A percentile compares a stretch with the other conserved stretches of the same genome.
These are phyloP conservation scores for Suhomyces kilbournensis DNA, from an alignment of 805 yeast species.

Conservation along the genomic window DNA sequence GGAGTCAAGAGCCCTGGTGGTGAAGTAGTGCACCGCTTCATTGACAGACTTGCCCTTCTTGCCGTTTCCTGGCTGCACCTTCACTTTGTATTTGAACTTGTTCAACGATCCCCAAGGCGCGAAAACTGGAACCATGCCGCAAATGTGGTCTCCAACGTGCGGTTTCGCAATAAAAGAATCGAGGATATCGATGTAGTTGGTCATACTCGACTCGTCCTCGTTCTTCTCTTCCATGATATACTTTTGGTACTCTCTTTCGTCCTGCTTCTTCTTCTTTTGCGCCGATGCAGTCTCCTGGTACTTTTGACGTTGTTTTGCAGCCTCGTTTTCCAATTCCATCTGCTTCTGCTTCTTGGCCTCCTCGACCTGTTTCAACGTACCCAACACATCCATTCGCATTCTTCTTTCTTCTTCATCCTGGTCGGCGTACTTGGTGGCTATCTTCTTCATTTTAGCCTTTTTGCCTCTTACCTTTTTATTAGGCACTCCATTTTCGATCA, in stretches of 20 bases:
- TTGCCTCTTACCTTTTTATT: constrained; percentile 68
- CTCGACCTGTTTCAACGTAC: constrained; percentile 67
- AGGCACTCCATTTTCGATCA: constrained; percentile 2
- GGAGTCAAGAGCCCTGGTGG: constrained; percentile 43
- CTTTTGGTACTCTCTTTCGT: constrained; percentile 44
- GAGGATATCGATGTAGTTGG: constrained; percentile 40
- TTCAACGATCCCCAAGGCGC: constrained; percentile 87
- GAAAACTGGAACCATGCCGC: constrained; percentile 76
- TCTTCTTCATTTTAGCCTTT: constrained; percentile 78
- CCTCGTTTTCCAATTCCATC: constrained; percentile 17
- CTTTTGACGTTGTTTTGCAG: constrained; percentile 23
- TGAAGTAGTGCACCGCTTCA: constrained; percentile 63
- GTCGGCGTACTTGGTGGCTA: constrained; percentile 77
- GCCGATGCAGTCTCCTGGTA: constrained; percentile 33
- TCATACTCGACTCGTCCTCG: constrained; percentile 28
- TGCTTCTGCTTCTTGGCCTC: constrained; percentile 19
- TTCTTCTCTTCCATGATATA: constrained; percentile 32
- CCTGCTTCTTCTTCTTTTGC: constrained; percentile 44
- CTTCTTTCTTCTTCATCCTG: constrained; percentile 88
- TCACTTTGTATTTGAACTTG: constrained; percentile 76
- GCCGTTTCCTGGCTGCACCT: constrained; percentile 72
- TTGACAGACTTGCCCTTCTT: constrained; percentile 85
- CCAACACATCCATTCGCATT: constrained; percentile 75
- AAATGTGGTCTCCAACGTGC: constrained; percentile 46
- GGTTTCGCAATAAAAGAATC: constrained; percentile 48